Percentiles rank a stretch among this genome's conserved stretches.
Conservation (phyloP, 1,284 basidiomycete genomes). For the Ustilago crameri region DNA sequence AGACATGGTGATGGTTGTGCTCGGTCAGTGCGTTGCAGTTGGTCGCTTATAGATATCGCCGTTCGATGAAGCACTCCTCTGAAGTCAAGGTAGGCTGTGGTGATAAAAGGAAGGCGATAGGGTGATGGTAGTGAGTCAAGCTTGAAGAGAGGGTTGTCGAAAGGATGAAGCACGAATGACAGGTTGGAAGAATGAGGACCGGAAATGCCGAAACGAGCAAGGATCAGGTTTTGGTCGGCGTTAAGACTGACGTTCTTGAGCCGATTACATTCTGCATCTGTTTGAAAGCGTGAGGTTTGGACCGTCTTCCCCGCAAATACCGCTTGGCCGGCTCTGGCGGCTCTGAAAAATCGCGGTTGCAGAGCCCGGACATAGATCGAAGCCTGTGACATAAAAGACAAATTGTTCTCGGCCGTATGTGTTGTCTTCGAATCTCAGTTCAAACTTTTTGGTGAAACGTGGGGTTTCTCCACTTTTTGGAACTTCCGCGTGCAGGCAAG, state of each 20-base stretch:
- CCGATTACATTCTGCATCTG: conserved; percentile 8
- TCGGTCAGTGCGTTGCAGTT: not conserved
- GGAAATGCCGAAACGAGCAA: conserved; percentile 30
- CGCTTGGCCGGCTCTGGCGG: conserved; percentile 4
- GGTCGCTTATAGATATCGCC: not conserved
- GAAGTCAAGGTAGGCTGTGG: not conserved
- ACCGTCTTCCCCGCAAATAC: conserved; percentile 39
- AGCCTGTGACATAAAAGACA: conserved; percentile 1
- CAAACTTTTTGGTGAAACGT: not conserved
- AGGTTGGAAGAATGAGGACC: conserved; percentile 1
- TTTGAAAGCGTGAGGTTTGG: conserved; percentile 1
- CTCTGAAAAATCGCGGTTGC: not conserved
- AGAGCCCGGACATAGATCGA: not conserved
- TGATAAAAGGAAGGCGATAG: not conserved
- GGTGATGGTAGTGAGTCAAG: conserved; percentile 4
- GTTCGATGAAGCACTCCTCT: not conserved
- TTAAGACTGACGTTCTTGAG: conserved; percentile 11
- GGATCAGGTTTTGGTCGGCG: not conserved
- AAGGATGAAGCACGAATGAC: not conserved
- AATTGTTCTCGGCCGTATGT: not conserved
- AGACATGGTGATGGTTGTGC: conserved; percentile 26
- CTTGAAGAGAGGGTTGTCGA: not conserved
- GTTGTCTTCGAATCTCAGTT: not conserved
- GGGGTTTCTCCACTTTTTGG: not conserved
- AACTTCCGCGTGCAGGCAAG: not conserved